Base-by-base conservation (phyloP, 768 basidiomycete species). In the Russula emetica region DNA sequence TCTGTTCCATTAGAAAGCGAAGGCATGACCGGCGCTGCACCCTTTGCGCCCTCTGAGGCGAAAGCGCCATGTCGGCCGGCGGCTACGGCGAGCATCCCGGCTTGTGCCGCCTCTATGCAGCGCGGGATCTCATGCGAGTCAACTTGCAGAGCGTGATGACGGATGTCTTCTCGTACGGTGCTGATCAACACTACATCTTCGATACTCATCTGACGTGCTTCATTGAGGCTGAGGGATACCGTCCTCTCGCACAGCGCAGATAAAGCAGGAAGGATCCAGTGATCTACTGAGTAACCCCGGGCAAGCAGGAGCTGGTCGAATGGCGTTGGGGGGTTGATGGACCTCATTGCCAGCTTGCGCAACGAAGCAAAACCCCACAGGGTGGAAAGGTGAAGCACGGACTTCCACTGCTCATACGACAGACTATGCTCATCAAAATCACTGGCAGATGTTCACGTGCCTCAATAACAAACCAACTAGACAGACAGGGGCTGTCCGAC, bases 361-460 rank as follows among this genome's bases (percentile, higher is more conserved):
- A 67, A 60, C 11, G 61, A 64, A 7, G 57, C 26, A 38, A 70
- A 70, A 14, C 54, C 58, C 69, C 69, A 70, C n/a, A 54, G 55
- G 2, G 62, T 60, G 40, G 69, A 58, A 20, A 70, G 66, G 18
- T 52, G 62, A 20, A 70, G 63, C 2, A 70, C 66, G 1, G 66
- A 60, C n/a, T 55, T 67, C 69, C 69, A 70, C 32, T 67, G 61
- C 18, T 66, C 67, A 20, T 60, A 66, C 16, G 55, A 62, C 36
- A 66, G 60, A 18, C 34, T 50, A 40, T 58, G 50, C 11, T 51
- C 60, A 20, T 61, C 55, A 28, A 67, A 69, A 44, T 64, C 55
- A 30, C 68, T 69, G 36, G n/a, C 4, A 32, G 5, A 16, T 7
- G 20, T 7, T 20, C 34, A 10, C 30, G 34, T 0, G 30, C 14